Evolutionary conservation across 169 alveolate genomes (phyloP), one percentile per base, ranked within the genome.

Genomic region (Eimeria necatrix): DNA sequence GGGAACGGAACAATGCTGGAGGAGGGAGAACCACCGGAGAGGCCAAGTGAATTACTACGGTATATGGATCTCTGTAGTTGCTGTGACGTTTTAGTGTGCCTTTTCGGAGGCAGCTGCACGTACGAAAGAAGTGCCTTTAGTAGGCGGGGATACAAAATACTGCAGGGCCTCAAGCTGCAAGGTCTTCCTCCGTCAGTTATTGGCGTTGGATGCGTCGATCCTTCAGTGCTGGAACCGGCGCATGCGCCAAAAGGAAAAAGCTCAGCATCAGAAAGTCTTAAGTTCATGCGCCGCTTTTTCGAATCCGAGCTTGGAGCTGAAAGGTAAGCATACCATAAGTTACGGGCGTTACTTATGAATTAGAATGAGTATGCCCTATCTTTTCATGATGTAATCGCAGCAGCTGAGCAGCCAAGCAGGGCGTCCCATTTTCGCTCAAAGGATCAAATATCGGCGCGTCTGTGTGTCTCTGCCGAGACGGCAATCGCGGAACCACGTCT

Each of bases 111-210:
- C 73, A 51, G 81, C 81, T 92, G 96, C 73, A 49, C 95, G 18
- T 92, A 88, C 78, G 90, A 83, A 46, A 20, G 16, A 4, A 94
- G 93, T 20, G 95, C 96, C 64, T 89, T 94, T 49, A 94, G 93
- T 91, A 64, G 56, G 41, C 68, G 68, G 9, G 96, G 96, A 49
- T 94, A 94, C 93, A 56, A 91, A 76, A 49, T 86, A 32, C 61
- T 94, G 71, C 53, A 94, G 78, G 94, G 93, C 46, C 93, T 94
- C 64, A 88, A 89, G 52, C 49, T 81, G 49, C 96, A 94, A 56
- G 96, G 96, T 56, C 74, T 94, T 4, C 96, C 96, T 16, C 93
- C 91, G 60, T 60, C 81, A 24, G 96, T 94, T 8, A 73, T 81
- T 32, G 96, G 94, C 22, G 73, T 92, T 60, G 95, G 95, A 74